Percentiles rank a stretch among this genome's conserved stretches.
Conservation (phyloP, 495 filamentous ascomycete species). For the Penicillium cataractarum region DNA sequence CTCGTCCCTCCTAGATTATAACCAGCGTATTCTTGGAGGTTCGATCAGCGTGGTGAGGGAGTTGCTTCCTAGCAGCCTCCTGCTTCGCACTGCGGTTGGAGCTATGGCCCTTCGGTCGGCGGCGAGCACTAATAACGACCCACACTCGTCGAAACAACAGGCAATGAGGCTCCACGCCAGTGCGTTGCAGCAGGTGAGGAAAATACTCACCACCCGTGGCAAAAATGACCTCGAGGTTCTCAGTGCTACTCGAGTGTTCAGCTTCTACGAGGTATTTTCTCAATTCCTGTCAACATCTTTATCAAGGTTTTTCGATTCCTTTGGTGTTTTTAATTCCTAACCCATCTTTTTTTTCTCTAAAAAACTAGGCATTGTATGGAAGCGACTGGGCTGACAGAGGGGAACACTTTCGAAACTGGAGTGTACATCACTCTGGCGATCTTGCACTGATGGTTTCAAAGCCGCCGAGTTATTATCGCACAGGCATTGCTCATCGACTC, state of each 20-base stretch:
- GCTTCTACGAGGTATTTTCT: constrained; percentile 15
- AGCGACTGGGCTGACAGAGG: background rate
- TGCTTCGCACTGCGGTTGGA: constrained; percentile 10
- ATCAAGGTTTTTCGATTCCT: no score
- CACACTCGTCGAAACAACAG: constrained; percentile 8
- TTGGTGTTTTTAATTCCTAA: no score
- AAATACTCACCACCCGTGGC: background rate
- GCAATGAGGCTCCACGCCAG: constrained; percentile 7
- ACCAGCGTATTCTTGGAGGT: constrained; percentile 7
- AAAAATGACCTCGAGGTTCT: constrained; percentile 3
- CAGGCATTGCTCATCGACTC: constrained; percentile 12
- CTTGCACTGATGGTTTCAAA: constrained; percentile 14
- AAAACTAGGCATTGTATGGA: constrained; percentile 13
- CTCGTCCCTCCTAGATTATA: background rate
- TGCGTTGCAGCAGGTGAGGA: constrained; percentile 8
- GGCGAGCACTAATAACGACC: background rate
- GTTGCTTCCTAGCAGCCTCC: constrained; percentile 7
- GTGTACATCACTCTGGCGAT: constrained; percentile 12
- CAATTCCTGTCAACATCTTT: background rate
- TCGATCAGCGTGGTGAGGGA: constrained; percentile 13
- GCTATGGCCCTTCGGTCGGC: constrained; percentile 9
- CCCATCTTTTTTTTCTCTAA: no score
- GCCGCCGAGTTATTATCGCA: constrained; percentile 5
- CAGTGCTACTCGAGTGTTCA: constrained; percentile 12
- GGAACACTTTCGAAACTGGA: constrained; percentile 8